These are phyloP conservation scores for Eucalyptus polyanthemos DNA, from an alignment of 345 rosid species.

Conservation along the genomic window DNA sequence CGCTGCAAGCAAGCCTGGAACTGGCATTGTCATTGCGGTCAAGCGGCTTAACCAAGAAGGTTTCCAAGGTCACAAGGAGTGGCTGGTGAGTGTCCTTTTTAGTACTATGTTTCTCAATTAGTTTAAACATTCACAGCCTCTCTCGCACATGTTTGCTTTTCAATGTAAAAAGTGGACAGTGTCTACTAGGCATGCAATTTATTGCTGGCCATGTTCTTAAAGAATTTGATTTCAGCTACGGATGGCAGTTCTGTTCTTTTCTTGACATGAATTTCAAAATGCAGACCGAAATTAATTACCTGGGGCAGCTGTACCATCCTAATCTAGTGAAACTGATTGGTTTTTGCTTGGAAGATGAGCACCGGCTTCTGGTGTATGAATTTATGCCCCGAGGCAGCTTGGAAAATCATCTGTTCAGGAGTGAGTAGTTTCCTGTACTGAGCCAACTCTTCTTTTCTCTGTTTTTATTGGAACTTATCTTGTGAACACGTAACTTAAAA, in stretches of 20 bases:
- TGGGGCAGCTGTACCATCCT: conserved; percentile 78
- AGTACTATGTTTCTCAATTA: background rate
- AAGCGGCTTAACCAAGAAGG: conserved; percentile 86
- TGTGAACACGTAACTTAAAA: background rate
- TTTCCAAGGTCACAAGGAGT: conserved; percentile 91
- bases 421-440: conserved; percentile 10
- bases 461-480: background rate
- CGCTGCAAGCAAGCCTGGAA: conserved; percentile 59
- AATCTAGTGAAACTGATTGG: conserved; percentile 83
- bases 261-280: background rate
- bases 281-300: conserved; percentile 81
- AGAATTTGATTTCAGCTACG: background rate
- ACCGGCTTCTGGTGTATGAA: conserved; percentile 85
- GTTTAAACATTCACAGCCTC: background rate
- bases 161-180: background rate
- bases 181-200: background rate
- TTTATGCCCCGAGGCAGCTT: conserved; percentile 93
- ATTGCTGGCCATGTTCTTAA: background rate
- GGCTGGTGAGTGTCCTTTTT: conserved; percentile 57
- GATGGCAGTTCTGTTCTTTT: background rate
- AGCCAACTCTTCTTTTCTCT: background rate
- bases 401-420: conserved; percentile 79
- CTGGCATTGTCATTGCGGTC: conserved; percentile 80
- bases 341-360: conserved; percentile 91
- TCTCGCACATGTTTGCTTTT: background rate